A percentile compares a stretch with the other conserved stretches of the same genome.
Evolutionary conservation across 768 basidiomycete species (phyloP).

Genomic region (Termitomyces sp.): DNA sequence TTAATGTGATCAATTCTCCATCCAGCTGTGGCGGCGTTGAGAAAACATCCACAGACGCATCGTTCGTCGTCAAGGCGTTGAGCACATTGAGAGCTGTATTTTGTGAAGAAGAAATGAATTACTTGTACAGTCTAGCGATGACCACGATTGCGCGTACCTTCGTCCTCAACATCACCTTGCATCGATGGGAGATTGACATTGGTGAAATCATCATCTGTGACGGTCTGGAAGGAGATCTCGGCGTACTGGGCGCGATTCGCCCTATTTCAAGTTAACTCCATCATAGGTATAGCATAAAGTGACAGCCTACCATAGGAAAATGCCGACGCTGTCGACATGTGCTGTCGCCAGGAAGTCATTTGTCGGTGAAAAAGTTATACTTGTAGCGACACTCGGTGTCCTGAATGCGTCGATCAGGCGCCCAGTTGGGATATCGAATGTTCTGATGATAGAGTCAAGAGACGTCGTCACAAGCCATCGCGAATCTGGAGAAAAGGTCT

Average conservation of each 20-base stretch:
- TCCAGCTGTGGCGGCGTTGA: slow-evolving; percentile 85
- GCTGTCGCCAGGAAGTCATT: slow-evolving; percentile 94
- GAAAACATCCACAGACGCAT: slow-evolving; percentile 63
- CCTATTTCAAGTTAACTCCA: slow-evolving; percentile 36
- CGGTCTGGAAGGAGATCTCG: slow-evolving; percentile 74
- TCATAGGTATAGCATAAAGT: neutral
- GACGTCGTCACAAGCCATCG: slow-evolving; percentile 90
- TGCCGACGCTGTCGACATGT: slow-evolving; percentile 90
- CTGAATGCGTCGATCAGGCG: slow-evolving; percentile 89
- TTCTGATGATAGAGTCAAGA: slow-evolving; percentile 87
- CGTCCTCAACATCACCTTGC: slow-evolving; percentile 77
- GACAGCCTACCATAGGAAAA: slow-evolving; percentile 79
- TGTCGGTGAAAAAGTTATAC: slow-evolving; percentile 88
- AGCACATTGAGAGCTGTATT: slow-evolving; percentile 64
- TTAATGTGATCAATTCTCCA: slow-evolving; percentile 89
- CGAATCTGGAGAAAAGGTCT: slow-evolving; percentile 95
- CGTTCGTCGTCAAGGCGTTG: slow-evolving; percentile 54
- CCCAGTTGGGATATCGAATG: slow-evolving; percentile 94
- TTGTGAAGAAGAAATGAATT: neutral
- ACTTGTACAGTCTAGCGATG: neutral
- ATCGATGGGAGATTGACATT: slow-evolving; percentile 77
- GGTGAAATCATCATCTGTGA: slow-evolving; percentile 70
- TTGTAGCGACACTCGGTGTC: slow-evolving; percentile 83
- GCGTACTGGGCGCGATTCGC: slow-evolving; percentile 94
- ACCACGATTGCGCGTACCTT: slow-evolving; percentile 43